Conservation (phyloP, 352 stramenopile species). For the Phytophthora foliorum region DNA sequence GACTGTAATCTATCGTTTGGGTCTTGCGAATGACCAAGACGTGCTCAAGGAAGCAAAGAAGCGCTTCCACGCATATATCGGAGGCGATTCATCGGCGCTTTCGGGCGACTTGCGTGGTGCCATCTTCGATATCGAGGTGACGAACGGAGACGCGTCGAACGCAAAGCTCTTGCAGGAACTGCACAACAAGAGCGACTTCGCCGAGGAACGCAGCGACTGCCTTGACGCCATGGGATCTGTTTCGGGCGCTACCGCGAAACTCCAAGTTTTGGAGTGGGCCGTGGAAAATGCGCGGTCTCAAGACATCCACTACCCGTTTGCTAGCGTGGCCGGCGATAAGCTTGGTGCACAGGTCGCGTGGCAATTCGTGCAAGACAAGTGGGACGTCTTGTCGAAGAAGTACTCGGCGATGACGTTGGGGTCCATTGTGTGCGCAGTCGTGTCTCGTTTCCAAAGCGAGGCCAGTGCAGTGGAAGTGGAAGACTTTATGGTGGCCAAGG, state of each 20-base stretch:
- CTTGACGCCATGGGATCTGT: conserved; percentile 65
- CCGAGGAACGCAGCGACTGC: conserved; percentile 74
- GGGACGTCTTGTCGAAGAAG: conserved; percentile 63
- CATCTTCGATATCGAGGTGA: conserved; percentile 64
- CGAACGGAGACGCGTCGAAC: conserved; percentile 47
- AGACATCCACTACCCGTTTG: conserved; percentile 67
- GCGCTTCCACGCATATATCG: conserved; percentile 65
- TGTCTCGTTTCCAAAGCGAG: conserved; percentile 60
- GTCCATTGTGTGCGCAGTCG: conserved; percentile 46
- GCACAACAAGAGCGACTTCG: conserved; percentile 72
- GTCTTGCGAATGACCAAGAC: conserved; percentile 55
- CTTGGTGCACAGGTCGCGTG: conserved; percentile 64
- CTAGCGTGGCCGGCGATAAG: conserved; percentile 60
- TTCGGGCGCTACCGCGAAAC: conserved; percentile 49
- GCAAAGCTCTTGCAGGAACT: conserved; percentile 70
- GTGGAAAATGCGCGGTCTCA: conserved; percentile 73
- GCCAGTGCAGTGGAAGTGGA: conserved; percentile 62
- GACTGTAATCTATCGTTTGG: conserved; percentile 64
- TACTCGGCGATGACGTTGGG: conserved; percentile 69
- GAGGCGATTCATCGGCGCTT: conserved; percentile 51
- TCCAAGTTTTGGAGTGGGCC: conserved; percentile 80
- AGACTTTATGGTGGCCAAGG: conserved; percentile 63
- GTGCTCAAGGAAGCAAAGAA: conserved; percentile 64
- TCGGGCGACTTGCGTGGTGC: conserved; percentile 66
- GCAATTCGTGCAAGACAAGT: conserved; percentile 76